phyloP scores from a whole-genome alignment of 495 filamentous ascomycete species.

The Daldinia childiae region DNA sequence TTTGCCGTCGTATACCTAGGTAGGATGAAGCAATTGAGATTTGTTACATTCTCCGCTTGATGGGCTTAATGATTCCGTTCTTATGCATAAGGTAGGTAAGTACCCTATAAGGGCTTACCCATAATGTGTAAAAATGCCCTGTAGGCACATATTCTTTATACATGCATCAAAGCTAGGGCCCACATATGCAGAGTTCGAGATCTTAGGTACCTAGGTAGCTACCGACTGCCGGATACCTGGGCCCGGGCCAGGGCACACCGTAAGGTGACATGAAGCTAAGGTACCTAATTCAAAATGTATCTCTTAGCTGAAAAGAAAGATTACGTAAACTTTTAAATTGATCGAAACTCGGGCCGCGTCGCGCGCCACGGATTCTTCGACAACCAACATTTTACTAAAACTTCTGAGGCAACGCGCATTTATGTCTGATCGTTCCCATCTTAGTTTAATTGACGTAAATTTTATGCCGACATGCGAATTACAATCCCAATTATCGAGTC shows the following conservation, averaged over 20 bases:
- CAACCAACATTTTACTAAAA: slow-evolving; percentile 19
- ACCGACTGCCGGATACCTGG: neutral
- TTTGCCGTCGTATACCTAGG: slow-evolving; percentile 14
- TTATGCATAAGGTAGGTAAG: too few relatives aligned
- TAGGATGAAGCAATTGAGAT: slow-evolving; percentile 28
- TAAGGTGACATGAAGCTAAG: neutral
- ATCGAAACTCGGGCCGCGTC: slow-evolving; percentile 45
- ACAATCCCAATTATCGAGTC: slow-evolving; percentile 32
- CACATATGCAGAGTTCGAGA: too few relatives aligned
- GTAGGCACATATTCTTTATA: neutral
- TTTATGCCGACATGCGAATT: slow-evolving; percentile 47
- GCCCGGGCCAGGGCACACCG: neutral
- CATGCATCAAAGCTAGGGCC: neutral
- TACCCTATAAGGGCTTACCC: neutral
- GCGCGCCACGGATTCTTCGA: slow-evolving; percentile 35
- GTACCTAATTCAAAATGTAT: neutral
- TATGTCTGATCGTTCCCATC: slow-evolving; percentile 12
- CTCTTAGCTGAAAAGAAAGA: slow-evolving; percentile 3
- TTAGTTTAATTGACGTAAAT: slow-evolving; percentile 2
- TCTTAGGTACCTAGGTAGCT: neutral
- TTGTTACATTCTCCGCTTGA: slow-evolving; percentile 18
- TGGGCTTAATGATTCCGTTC: neutral
- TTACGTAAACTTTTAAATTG: slow-evolving; percentile 39
- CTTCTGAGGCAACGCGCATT: slow-evolving; percentile 18
- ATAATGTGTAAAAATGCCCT: neutral